phyloP scores from a whole-genome alignment of 768 basidiomycete genomes.

The Auriscalpium orientale region DNA sequence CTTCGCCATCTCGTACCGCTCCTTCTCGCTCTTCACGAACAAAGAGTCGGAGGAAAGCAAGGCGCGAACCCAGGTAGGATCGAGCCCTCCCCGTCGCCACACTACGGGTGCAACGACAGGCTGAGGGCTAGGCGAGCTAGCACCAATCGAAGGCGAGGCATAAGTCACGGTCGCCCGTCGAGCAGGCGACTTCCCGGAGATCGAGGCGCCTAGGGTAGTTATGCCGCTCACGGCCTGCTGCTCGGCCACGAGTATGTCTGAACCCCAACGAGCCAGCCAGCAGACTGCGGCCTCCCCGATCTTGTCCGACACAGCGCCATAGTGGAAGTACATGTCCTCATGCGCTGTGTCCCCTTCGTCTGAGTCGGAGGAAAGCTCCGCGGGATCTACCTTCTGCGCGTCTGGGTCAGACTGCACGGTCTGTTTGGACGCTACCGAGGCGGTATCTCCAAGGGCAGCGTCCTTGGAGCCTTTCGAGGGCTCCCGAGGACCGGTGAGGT shows the following conservation, averaged over 20 bases:
- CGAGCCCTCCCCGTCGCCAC: slow-evolving; percentile 71
- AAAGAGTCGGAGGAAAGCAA: slow-evolving; percentile 72
- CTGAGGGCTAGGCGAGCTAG: slow-evolving; percentile 1
- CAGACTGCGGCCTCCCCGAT: slow-evolving; percentile 85
- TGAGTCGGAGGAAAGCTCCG: slow-evolving; percentile 13
- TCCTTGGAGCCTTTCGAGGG: neutral
- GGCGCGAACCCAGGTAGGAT: slow-evolving; percentile 65
- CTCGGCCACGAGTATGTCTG: slow-evolving; percentile 67
- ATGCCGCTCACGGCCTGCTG: slow-evolving; percentile 25
- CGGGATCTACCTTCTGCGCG: slow-evolving; percentile 18
- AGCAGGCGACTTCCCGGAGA: slow-evolving; percentile 1
- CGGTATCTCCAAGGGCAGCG: neutral
- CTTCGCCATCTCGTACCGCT: slow-evolving; percentile 73
- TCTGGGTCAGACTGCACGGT: slow-evolving; percentile 1
- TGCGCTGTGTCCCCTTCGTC: slow-evolving; percentile 13
- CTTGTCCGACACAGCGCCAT: slow-evolving; percentile 86
- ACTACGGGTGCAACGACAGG: slow-evolving; percentile 39
- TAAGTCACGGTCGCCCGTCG: slow-evolving; percentile 7
- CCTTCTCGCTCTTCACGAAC: slow-evolving; percentile 71
- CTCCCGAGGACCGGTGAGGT: slow-evolving; percentile 10
- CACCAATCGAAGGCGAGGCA: neutral
- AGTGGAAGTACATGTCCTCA: slow-evolving; percentile 46
- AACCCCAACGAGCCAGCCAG: slow-evolving; percentile 84
- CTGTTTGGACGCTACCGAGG: slow-evolving; percentile 1
- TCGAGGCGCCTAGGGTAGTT: neutral